These are phyloP conservation scores for Sutorius australiensis DNA, from an alignment of 768 basidiomycete species.

Conservation along the genomic window DNA sequence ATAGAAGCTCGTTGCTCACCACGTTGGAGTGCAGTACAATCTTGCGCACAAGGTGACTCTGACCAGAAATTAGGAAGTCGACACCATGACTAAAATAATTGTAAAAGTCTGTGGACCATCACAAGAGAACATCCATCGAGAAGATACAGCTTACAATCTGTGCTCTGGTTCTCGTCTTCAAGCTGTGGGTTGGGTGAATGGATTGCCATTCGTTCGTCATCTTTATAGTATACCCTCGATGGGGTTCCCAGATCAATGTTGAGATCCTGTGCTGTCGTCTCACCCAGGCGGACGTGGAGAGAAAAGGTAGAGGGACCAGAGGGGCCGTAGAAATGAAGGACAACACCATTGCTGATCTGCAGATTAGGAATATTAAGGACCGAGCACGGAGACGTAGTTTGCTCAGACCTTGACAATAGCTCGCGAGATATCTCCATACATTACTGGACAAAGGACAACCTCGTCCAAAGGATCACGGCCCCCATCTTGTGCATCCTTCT, in stretches of 20 bases:
- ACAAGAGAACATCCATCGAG: background rate
- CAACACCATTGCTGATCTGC: slow-evolving; percentile 72
- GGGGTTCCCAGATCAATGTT: slow-evolving; percentile 77
- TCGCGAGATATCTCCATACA: slow-evolving; percentile 67
- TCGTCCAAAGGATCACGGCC: slow-evolving; percentile 71
- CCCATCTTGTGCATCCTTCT: slow-evolving; percentile 56
- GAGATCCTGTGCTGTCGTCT: slow-evolving; percentile 82
- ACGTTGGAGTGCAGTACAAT: slow-evolving; percentile 86
- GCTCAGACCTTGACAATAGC: slow-evolving; percentile 61
- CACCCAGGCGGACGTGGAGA: slow-evolving; percentile 60
- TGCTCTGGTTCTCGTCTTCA: slow-evolving; percentile 46
- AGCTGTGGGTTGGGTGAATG: slow-evolving; percentile 49
- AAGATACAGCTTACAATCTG: slow-evolving; percentile 42
- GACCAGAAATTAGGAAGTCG: slow-evolving; percentile 77
- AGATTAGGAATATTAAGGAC: background rate
- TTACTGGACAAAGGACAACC: slow-evolving; percentile 56
- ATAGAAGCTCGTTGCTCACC: slow-evolving; percentile 41
- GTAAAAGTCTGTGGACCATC: slow-evolving; percentile 65
- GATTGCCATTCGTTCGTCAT: slow-evolving; percentile 85
- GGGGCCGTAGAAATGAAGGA: slow-evolving; percentile 62
- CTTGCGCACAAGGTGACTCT: slow-evolving; percentile 73
- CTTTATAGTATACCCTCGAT: slow-evolving; percentile 75
- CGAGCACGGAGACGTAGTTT: background rate
- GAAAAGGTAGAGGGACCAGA: slow-evolving; percentile 35
- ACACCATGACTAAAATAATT: slow-evolving; percentile 92